A percentile compares a stretch with the other conserved stretches of the same genome.
These are phyloP conservation scores for Colletotrichum scovillei DNA, from an alignment of 2,329 filamentous ascomycete species.

Conservation along the genomic window DNA sequence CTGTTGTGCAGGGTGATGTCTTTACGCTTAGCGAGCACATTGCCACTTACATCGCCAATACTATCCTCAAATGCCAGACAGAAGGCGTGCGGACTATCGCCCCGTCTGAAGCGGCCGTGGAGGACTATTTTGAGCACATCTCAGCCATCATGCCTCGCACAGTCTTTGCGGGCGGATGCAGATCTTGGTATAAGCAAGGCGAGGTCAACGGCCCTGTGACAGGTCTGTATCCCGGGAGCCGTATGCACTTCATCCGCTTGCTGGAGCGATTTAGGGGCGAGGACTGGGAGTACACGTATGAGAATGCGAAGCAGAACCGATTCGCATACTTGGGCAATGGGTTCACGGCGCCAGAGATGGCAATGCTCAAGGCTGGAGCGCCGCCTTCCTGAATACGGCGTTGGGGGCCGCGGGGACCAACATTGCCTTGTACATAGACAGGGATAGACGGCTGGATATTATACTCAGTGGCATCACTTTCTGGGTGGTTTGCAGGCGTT, in stretches of 20 bases:
- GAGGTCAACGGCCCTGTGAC: constrained; percentile 56
- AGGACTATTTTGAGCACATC: constrained; percentile 63
- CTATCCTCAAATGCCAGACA: constrained; percentile 61
- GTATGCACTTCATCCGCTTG: constrained; percentile 65
- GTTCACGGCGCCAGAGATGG: constrained; percentile 57
- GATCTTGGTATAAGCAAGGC: constrained; percentile 64
- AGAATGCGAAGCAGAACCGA: constrained; percentile 50
- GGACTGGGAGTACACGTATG: constrained; percentile 64
- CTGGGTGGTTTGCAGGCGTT: constrained; percentile 31
- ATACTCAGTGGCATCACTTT: background rate
- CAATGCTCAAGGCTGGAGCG: constrained; percentile 31
- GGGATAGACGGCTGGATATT: background rate
- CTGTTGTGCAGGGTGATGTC: constrained; percentile 61
- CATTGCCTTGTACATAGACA: background rate
- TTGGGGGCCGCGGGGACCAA: background rate
- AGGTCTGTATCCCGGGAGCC: constrained; percentile 62
- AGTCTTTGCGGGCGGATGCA: constrained; percentile 58
- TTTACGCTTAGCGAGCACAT: constrained; percentile 64
- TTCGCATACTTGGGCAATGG: constrained; percentile 66
- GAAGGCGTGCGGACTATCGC: constrained; percentile 60
- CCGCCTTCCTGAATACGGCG: background rate
- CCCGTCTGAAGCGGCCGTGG: constrained; percentile 58
- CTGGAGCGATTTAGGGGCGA: constrained; percentile 61
- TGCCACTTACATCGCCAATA: constrained; percentile 61
- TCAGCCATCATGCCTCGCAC: constrained; percentile 64